Evolutionary conservation across 1,284 basidiomycete genomes (phyloP).

Genomic region (Thecaphora thlaspeos): DNA sequence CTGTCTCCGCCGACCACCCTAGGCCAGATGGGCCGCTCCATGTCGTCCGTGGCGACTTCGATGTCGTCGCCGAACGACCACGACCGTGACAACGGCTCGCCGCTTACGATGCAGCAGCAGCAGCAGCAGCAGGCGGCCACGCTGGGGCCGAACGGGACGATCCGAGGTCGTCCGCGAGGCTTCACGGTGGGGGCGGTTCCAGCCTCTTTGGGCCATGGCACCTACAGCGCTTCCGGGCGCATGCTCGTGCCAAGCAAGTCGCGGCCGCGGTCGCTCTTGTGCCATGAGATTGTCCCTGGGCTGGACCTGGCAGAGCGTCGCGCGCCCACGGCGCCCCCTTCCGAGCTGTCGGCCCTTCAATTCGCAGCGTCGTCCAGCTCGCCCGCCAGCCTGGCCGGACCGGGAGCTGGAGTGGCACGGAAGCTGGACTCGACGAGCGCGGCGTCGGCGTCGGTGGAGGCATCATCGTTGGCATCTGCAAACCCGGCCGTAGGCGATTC

Average conservation of each 20-base stretch:
- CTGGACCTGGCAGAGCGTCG: conserved; percentile 34
- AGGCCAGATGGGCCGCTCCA: neutral
- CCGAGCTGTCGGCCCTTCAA: no score
- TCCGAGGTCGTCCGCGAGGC: conserved; percentile 37
- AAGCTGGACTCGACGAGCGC: no score
- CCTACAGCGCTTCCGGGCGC: neutral
- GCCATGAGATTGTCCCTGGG: conserved; percentile 36
- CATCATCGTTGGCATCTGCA: no score
- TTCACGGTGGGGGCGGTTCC: conserved; percentile 49
- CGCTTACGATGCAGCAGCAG: neutral
- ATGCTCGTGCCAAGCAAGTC: conserved; percentile 6
- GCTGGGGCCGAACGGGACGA: conserved; percentile 11
- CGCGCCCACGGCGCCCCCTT: no score
- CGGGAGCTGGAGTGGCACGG: no score
- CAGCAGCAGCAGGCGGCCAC: neutral
- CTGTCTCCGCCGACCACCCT: neutral
- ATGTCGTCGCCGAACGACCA: neutral
- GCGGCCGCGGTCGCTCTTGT: conserved; percentile 38
- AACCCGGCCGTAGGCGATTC: no score
- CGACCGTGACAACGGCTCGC: no score
- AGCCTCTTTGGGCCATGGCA: neutral
- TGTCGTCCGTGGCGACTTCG: no score
- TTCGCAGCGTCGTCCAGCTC: no score
- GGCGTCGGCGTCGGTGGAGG: no score
- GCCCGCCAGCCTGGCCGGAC: no score